Conservation (phyloP, 257 asterid genomes). For the Petrea volubilis region DNA sequence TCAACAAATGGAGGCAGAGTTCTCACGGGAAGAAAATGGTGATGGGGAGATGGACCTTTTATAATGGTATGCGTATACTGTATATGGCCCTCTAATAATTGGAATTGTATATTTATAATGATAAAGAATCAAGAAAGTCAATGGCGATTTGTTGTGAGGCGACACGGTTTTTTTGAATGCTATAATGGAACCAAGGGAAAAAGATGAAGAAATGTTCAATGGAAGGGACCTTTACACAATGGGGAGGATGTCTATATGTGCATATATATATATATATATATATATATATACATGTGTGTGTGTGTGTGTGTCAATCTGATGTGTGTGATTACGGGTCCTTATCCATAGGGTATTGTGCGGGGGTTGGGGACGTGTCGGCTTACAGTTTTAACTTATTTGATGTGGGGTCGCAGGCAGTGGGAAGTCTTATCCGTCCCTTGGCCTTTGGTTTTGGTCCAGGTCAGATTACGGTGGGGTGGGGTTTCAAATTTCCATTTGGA, state of each 20-base stretch:
- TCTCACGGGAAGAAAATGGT: slow-evolving; percentile 9
- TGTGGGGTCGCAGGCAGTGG: background rate
- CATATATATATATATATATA: background rate
- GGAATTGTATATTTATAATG: background rate
- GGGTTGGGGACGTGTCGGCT: slow-evolving; percentile 10
- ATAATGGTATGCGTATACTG: background rate
- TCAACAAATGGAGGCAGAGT: background rate
- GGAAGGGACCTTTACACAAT: background rate
- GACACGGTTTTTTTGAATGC: background rate
- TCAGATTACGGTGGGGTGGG: background rate
- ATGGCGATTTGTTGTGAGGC: background rate
- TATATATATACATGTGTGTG: background rate
- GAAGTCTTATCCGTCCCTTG: slow-evolving; percentile 25
- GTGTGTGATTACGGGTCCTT: slow-evolving; percentile 16
- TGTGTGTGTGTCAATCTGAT: background rate
- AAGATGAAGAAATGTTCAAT: background rate
- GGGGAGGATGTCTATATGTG: background rate
- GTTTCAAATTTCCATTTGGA: background rate
- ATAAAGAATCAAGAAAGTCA: no score
- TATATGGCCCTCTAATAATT: slow-evolving; percentile 3
- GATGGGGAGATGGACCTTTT: background rate
- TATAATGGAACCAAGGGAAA: background rate
- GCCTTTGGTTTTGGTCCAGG: slow-evolving; percentile 15
- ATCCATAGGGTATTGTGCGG: background rate
- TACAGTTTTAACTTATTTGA: background rate